These are phyloP conservation scores for Melastoma malabathricum DNA, from an alignment of 345 rosid species.

Conservation along the genomic window DNA sequence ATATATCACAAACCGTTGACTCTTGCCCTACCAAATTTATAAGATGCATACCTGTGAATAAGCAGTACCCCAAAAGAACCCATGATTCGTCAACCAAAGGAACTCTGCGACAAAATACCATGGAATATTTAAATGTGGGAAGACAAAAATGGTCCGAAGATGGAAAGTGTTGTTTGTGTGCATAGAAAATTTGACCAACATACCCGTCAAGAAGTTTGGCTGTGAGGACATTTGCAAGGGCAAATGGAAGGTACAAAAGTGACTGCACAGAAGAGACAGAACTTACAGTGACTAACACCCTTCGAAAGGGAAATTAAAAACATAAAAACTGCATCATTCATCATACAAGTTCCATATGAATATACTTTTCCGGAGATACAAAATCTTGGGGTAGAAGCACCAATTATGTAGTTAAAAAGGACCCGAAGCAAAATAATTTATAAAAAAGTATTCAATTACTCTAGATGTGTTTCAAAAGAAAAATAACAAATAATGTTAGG, in stretches of 20 bases:
- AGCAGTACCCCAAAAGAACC: constrained; percentile 87
- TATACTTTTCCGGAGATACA: too few species aligned
- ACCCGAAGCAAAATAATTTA: too few species aligned
- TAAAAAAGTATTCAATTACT: too few species aligned
- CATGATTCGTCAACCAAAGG: constrained; percentile 83
- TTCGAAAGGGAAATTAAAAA: constrained; percentile 1
- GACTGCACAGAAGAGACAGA: constrained; percentile 40
- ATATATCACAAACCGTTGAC: too few species aligned
- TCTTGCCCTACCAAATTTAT: too few species aligned
- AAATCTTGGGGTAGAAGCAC: too few species aligned
- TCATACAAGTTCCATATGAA: too few species aligned
- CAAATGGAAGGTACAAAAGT: constrained; percentile 79
- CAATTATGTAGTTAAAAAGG: too few species aligned
- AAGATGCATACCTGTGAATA: constrained; percentile 49
- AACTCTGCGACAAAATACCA: constrained; percentile 30
- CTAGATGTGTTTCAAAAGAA: too few species aligned
- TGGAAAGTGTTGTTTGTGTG: not conserved
- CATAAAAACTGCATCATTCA: too few species aligned
- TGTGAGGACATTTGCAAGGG: constrained; percentile 83
- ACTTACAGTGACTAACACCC: constrained; percentile 1
- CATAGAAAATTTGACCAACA: constrained; percentile 4
- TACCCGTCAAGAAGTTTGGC: constrained; percentile 94
- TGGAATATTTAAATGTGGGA: too few species aligned
- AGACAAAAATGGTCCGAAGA: not conserved
- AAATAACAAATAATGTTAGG: too few species aligned